These are phyloP conservation scores for Saturnispora ahearnii DNA, from an alignment of 805 yeast genomes.

Conservation along the genomic window DNA sequence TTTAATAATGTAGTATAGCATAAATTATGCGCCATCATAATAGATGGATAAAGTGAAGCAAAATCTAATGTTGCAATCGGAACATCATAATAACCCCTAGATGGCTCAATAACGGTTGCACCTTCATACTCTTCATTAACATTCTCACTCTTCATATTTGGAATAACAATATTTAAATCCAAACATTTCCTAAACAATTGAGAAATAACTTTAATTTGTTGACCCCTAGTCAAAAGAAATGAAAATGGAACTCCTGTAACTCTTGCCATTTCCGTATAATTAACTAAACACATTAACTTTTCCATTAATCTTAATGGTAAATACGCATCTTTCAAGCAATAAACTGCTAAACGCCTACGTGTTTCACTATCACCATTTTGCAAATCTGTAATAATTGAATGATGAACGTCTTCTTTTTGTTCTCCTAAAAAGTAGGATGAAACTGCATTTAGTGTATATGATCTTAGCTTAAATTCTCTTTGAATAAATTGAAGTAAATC, in stretches of 20 bases:
- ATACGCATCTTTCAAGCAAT: slow-evolving; percentile 94
- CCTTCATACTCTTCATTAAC: slow-evolving; percentile 93
- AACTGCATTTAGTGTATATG: slow-evolving; percentile 91
- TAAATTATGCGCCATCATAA: slow-evolving; percentile 97
- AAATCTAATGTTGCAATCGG: slow-evolving; percentile 98
- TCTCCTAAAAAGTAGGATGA: slow-evolving; percentile 90
- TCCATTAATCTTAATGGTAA: slow-evolving; percentile 82
- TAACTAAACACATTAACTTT: slow-evolving; percentile 91
- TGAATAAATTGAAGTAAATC: slow-evolving; percentile 89
- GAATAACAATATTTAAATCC: slow-evolving; percentile 78
- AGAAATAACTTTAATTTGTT: slow-evolving; percentile 94
- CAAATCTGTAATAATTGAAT: slow-evolving; percentile 87
- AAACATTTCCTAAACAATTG: slow-evolving; percentile 91
- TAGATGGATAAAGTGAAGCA: slow-evolving; percentile 94
- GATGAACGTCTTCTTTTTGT: slow-evolving; percentile 97
- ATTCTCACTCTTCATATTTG: slow-evolving; percentile 79
- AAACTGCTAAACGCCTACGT: slow-evolving; percentile 90
- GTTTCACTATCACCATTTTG: slow-evolving; percentile 91
- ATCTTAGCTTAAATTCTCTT: slow-evolving; percentile 88
- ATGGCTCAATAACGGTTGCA: slow-evolving; percentile 97
- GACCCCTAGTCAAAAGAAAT: slow-evolving; percentile 82
- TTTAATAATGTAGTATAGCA: slow-evolving; percentile 88
- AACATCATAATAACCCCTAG: slow-evolving; percentile 89
- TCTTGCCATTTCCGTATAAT: slow-evolving; percentile 98
- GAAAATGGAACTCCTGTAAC: slow-evolving; percentile 98